Evolutionary conservation across 148 eudicot genomes (phyloP).

Genomic region (Vaccinium macrocarpon): DNA sequence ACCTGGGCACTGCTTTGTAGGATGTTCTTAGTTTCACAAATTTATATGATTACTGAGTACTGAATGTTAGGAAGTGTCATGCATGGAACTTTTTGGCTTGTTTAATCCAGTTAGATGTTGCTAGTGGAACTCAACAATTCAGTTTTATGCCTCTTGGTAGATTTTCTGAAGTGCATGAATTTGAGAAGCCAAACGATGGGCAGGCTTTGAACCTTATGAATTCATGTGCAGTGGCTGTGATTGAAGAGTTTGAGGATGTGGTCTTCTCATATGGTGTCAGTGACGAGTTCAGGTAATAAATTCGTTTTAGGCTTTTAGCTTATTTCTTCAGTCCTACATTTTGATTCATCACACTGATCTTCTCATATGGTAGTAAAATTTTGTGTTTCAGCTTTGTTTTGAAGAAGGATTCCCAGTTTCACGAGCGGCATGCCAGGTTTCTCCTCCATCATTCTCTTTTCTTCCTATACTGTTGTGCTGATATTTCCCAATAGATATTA

Average conservation of each 20-base stretch:
- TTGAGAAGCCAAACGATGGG: slow-evolving; percentile 94
- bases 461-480: not conserved
- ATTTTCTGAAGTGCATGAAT: slow-evolving; percentile 83
- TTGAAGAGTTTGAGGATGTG: slow-evolving; percentile 69
- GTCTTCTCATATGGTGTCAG: slow-evolving; percentile 81
- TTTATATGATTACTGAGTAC: not conserved
- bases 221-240: slow-evolving; percentile 77
- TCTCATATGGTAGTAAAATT: not conserved
- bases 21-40: not conserved
- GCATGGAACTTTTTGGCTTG: slow-evolving; percentile 17
- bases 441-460: slow-evolving; percentile 13
- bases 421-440: slow-evolving; percentile 59
- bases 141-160: slow-evolving; percentile 46
- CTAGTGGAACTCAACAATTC: slow-evolving; percentile 31
- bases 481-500: not conserved
- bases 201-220: slow-evolving; percentile 90
- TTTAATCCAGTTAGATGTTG: slow-evolving; percentile 10
- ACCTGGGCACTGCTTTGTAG: not conserved
- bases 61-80: not conserved
- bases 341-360: not conserved
- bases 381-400: slow-evolving; percentile 44
- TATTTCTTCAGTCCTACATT: not conserved
- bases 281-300: slow-evolving; percentile 70
- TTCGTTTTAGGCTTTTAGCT: not conserved
- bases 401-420: slow-evolving; percentile 44